Evolutionary conservation across 805 yeast species (phyloP), one percentile per base, ranked within the genome.

Genomic region (Kuraishia piskuri): DNA sequence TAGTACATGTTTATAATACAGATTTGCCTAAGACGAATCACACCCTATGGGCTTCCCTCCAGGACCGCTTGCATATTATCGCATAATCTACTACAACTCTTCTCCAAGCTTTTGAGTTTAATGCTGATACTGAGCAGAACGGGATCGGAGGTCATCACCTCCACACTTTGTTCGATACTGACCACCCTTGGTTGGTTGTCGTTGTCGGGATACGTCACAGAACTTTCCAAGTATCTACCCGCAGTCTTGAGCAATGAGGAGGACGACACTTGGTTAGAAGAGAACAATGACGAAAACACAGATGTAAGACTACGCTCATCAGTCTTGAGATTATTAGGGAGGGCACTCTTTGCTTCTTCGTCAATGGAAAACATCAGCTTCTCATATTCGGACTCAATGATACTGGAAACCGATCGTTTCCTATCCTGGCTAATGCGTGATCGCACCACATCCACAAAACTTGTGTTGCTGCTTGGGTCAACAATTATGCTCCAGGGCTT

Each of bases 61-160:
- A 55, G 45, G 1, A 53, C 54, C 14, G 22, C 52, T 9, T 54
- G 49, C 49, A 56, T 48, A 46, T 56, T 57, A 6, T 50, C 46
- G 52, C 55, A 53, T 31, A 54, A 72, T 47, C 73, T 68, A 54
- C 71, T 62, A 22, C 78, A 66, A 50, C 75, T 66, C 55, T 76
- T 75, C 62, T 85, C 88, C 46, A 86, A 66, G 48, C 84, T 78
- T 53, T 77, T 85, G 56, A 86, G 69, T 60, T 86, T 86, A 4
- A 86, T 77, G 57, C 80, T 76, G 1, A 84, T 76, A 50, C 86
- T 79, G 44, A 85, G 71, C 52, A 86, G 64, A 8, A 80, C 74
- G 2, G 91, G 91, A 60, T 86, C 92, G 22, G 86, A 83, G 2
- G 85, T 77, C 24, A 81, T 75, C 2, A 83, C 82, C 55, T 80